These are phyloP conservation scores for Acanthamoeba triangularis DNA, from an alignment of 208 protist species.

Conservation along the genomic window DNA sequence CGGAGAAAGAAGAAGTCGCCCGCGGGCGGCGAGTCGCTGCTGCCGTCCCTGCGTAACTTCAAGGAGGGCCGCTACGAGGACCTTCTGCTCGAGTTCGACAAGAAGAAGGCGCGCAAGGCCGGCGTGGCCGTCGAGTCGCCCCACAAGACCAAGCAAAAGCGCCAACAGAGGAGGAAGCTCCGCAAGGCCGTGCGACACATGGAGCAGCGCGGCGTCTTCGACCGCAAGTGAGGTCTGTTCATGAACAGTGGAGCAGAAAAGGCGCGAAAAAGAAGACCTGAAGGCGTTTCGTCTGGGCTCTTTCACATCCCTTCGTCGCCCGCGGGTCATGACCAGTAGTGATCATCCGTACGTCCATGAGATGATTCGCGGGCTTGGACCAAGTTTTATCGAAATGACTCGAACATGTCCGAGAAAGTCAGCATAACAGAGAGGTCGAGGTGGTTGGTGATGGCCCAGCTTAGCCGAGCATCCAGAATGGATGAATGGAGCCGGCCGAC, in stretches of 20 bases:
- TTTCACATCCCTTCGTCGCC: too few relatives aligned
- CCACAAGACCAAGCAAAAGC: neutral
- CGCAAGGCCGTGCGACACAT: conserved; percentile 42
- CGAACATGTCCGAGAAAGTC: too few relatives aligned
- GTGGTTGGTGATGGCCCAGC: too few relatives aligned
- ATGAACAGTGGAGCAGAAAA: too few relatives aligned
- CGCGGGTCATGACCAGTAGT: too few relatives aligned
- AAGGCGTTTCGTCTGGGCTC: too few relatives aligned
- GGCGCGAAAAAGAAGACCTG: too few relatives aligned
- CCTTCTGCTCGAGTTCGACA: neutral
- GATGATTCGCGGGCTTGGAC: too few relatives aligned
- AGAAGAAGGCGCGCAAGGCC: conserved; percentile 21
- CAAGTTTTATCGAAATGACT: too few relatives aligned
- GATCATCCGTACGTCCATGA: too few relatives aligned
- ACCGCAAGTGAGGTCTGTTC: too few relatives aligned
- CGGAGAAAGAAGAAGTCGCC: neutral
- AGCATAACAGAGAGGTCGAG: too few relatives aligned
- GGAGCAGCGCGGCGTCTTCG: conserved; percentile 10
- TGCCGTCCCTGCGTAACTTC: conserved; percentile 8
- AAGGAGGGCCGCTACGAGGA: conserved; percentile 43
- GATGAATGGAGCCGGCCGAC: neutral
- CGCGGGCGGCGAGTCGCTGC: neutral
- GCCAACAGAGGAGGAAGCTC: neutral
- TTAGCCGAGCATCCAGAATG: neutral
- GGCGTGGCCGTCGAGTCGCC: neutral